phyloP scores from a whole-genome alignment of 2,329 filamentous ascomycete species.

The Xylaria sp. region DNA sequence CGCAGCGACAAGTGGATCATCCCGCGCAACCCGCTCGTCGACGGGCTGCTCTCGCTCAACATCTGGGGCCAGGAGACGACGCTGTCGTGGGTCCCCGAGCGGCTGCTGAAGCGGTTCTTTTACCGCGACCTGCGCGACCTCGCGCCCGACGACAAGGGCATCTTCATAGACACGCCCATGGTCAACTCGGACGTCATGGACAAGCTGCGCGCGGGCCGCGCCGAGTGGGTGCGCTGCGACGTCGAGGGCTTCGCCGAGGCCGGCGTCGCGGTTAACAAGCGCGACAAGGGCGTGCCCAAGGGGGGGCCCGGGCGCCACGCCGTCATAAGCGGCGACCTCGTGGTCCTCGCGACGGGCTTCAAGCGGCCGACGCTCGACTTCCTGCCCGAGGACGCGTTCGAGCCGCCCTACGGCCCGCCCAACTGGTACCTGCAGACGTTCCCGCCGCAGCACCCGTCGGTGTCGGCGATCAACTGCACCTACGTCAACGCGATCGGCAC shows the following conservation, averaged over 20 bases:
- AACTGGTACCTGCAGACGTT: constrained; percentile 92
- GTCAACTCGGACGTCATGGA: constrained; percentile 82
- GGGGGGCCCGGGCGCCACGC: constrained; percentile 71
- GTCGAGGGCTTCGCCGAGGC: constrained; percentile 66
- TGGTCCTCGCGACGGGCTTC: constrained; percentile 84
- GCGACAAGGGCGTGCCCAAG: constrained; percentile 72
- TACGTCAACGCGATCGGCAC: constrained; percentile 80
- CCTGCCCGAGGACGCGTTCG: constrained; percentile 72
- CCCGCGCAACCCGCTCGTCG: constrained; percentile 74
- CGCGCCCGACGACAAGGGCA: constrained; percentile 67
- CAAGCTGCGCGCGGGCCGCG: constrained; percentile 70
- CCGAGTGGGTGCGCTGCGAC: constrained; percentile 81
- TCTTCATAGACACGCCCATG: constrained; percentile 88
- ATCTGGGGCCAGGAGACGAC: constrained; percentile 77
- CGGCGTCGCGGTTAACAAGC: constrained; percentile 72
- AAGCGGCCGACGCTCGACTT: constrained; percentile 74
- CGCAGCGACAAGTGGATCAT: constrained; percentile 88
- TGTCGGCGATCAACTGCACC: constrained; percentile 80
- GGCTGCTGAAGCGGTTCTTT: constrained; percentile 74
- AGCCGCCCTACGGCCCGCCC: constrained; percentile 73
- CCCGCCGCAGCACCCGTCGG: constrained; percentile 70
- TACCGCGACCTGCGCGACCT: constrained; percentile 80
- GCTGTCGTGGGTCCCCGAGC: constrained; percentile 78
- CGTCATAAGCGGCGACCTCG: constrained; percentile 71
- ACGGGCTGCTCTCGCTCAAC: constrained; percentile 75